Evolutionary conservation across 192 early-diverging fungal genomes (phyloP).

Genomic region (Cetraspora pellucida): DNA sequence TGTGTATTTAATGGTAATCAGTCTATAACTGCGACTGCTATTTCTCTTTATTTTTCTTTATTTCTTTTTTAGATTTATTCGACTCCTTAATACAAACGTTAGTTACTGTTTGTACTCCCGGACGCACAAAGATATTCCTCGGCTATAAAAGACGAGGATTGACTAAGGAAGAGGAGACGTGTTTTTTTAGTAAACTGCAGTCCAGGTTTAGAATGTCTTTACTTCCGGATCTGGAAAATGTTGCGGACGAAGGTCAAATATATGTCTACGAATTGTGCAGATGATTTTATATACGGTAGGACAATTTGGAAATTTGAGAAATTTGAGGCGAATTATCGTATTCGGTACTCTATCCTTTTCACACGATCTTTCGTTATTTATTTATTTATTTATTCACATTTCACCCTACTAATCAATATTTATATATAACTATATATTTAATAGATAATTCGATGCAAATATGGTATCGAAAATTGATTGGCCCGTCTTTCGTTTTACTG

Average conservation of each 20-base stretch:
- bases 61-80: constrained; percentile 26
- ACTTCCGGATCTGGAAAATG: neutral
- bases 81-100: constrained; percentile 29
- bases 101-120: constrained; percentile 12
- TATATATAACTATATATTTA: no score
- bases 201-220: neutral
- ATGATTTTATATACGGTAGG: no score
- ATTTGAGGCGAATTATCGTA: no score
- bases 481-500: no score
- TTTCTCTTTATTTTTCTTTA: neutral
- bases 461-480: no score
- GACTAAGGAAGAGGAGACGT: neutral
- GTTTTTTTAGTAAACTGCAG: constrained; percentile 16
- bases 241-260: neutral
- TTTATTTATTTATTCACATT: no score
- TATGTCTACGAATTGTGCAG: constrained; percentile 16
- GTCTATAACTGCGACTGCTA: neutral
- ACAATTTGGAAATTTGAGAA: no score
- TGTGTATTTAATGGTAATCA: neutral
- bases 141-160: constrained; percentile 30
- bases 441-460: no score
- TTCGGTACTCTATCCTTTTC: no score
- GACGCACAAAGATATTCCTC: constrained; percentile 17
- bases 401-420: no score
- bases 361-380: no score